Evolutionary conservation across 257 asterid genomes (phyloP), one percentile per base, ranked within the genome.

Genomic region (Solanum bukasovii): DNA sequence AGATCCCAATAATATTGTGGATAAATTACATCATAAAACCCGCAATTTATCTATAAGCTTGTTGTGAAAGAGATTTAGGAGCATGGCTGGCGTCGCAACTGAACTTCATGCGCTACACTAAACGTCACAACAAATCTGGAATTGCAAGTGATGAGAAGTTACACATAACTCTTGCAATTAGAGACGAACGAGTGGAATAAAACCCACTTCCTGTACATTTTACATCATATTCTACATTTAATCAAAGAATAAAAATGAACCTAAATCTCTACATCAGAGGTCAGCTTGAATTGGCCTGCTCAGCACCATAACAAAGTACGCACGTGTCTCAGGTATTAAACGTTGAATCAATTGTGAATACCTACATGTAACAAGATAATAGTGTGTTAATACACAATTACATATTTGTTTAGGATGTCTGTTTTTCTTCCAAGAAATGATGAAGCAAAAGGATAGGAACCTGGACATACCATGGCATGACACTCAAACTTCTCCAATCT

Each of bases 291-390:
- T 83, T 13, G 95, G 94, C 85, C 92, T 91, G 46, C 92, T 92
- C 90, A 97, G 96, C 46, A 91, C 92, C 90, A 95, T 91, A 13
- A 44, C 56, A 44, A 44, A 44, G 56, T 44, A 44, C 56, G 18
- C 81, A 90, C 90, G 96, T 12, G 98, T 95, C 92, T 96, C 99
- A 0, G 98, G 96, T 85, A 95, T 90, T 71, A 96, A 91, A 7
- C 98, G 95, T 61, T 92, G 93, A 88, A 96, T 95, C 90, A 97
- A 91, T 83, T 92, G 93, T 2, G 93, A 72, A 86, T 94, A 95
- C 99, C 99, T 97, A 94, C 92, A 87, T 27, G 85, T 44, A 27
- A 79, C 42, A 8, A 81, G 29, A 29, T 18, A 9, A 49, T 9
- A 46, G n/a, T 16, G 35, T 46, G 70, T 81, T 81, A 81, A 81